Percentiles rank a stretch among this genome's conserved stretches.
Conservation (phyloP, 106 monocot species). For the Dendrobium chrysotoxum region DNA sequence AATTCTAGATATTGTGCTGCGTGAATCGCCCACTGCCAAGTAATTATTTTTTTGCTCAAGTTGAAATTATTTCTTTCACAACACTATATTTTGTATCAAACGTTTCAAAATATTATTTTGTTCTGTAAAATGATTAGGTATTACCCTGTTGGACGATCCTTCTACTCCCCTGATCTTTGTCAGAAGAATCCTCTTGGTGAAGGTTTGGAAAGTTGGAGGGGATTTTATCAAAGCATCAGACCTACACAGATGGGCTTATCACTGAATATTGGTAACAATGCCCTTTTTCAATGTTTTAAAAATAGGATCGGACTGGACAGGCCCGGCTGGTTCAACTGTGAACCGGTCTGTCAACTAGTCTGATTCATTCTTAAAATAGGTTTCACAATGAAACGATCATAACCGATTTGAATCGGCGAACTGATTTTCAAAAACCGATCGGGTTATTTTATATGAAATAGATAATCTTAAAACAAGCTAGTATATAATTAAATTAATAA, state of each 20-base stretch:
- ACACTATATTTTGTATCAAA: not conserved
- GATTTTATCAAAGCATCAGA: constrained; percentile 97
- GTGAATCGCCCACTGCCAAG: constrained; percentile 27
- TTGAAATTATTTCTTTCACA: not conserved
- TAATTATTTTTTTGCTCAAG: constrained; percentile 6
- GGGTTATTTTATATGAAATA: no score
- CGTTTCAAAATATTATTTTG: no score
- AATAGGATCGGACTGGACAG: no score
- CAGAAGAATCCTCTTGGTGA: constrained; percentile 69
- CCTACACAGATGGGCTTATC: constrained; percentile 98
- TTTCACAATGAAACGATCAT: no score
- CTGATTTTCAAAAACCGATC: no score
- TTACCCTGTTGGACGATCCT: constrained; percentile 72
- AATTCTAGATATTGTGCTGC: constrained; percentile 52
- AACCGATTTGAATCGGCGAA: no score
- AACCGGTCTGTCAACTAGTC: no score
- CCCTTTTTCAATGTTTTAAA: not conserved
- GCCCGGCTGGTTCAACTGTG: no score
- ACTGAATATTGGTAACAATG: constrained; percentile 69
- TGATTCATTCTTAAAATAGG: no score
- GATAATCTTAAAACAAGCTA: no score
- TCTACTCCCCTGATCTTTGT: constrained; percentile 81
- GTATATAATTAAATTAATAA: no score
- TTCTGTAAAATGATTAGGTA: constrained; percentile 29
- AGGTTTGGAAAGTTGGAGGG: constrained; percentile 94